Evolutionary conservation across 164 flowering plant species (phyloP), one percentile per base, ranked within the genome.

Genomic region (Taxillus chinensis): DNA sequence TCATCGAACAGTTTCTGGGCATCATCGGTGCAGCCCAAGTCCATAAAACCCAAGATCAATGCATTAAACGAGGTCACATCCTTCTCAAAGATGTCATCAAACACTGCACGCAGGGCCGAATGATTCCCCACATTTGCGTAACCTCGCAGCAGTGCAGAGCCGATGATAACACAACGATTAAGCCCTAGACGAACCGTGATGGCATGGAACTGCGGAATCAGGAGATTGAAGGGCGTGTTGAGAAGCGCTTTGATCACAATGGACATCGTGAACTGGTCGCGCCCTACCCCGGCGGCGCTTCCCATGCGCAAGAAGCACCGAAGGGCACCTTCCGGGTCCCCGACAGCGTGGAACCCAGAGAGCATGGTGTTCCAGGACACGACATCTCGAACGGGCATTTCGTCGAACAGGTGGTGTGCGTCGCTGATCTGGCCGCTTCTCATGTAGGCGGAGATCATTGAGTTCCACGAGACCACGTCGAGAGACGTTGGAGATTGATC

Each of bases 341-440:
- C 68, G 15, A 39, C 50, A 49, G 76, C 69, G 41, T 73, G 76
- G 16, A 74, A 73, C 0, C 90, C 86, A 14, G 77, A 67, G 7
- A 85, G 54, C 70, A 79, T 65, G 50, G 80, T 64, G 64, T 86
- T 88, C 85, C 87, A 88, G 0, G 89, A 83, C 56, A 81, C 78
- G 3, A 71, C 71, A 45, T 83, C 85, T 78, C 71, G 82, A 0
- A 62, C 41, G 11, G 86, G 89, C 87, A 85, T 87, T 76, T 73
- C 41, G 64, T 82, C 81, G 70, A 88, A 88, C 80, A 88, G 57
- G 3, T 78, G 39, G 2, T 69, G 71, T 6, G 89, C 95, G 39
- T 55, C 3, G 4, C 46, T 37, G 9, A 78, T 60, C 49, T 65
- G 74, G 55, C 60, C 53, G 56, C 7, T 57, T 54, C 42, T 69